Conservation (phyloP, 2,329 filamentous ascomycete genomes). For the Emmonsiellopsis sp. region DNA sequence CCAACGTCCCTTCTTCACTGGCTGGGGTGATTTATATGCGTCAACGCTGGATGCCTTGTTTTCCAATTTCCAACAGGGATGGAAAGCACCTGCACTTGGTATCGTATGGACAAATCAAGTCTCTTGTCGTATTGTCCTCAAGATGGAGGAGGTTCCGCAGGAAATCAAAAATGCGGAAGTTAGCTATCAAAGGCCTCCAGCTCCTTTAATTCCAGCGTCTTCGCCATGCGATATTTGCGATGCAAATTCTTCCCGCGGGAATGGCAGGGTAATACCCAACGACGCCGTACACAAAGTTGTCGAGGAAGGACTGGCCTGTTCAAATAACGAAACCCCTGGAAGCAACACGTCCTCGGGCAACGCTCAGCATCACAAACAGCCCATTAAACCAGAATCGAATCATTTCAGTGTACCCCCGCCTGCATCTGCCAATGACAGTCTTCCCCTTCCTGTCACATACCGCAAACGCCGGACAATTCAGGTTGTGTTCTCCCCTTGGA, state of each 20-base stretch:
- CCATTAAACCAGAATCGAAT: not conserved
- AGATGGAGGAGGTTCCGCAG: constrained; percentile 51
- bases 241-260: not conserved
- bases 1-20: constrained; percentile 90
- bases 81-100: constrained; percentile 77
- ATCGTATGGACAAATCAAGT: constrained; percentile 89
- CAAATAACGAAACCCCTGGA: not conserved
- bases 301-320: not conserved
- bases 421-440: not conserved
- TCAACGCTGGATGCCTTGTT: constrained; percentile 8
- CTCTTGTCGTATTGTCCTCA: constrained; percentile 68
- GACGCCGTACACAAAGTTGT: not conserved
- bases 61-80: constrained; percentile 3
- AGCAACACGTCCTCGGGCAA: not conserved
- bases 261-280: no score
- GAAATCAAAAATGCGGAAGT: constrained; percentile 7
- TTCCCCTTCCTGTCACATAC: not conserved
- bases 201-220: not conserved
- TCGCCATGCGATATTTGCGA: not conserved
- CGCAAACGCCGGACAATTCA: constrained; percentile 61
- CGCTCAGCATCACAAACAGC: not conserved
- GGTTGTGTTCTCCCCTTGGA: constrained; percentile 81
- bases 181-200: not conserved
- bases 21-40: constrained; percentile 69
- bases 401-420: not conserved